A percentile compares a stretch with the other conserved stretches of the same genome.
Conservation (phyloP, 306 rosid genomes). For the Quercus ilex region DNA sequence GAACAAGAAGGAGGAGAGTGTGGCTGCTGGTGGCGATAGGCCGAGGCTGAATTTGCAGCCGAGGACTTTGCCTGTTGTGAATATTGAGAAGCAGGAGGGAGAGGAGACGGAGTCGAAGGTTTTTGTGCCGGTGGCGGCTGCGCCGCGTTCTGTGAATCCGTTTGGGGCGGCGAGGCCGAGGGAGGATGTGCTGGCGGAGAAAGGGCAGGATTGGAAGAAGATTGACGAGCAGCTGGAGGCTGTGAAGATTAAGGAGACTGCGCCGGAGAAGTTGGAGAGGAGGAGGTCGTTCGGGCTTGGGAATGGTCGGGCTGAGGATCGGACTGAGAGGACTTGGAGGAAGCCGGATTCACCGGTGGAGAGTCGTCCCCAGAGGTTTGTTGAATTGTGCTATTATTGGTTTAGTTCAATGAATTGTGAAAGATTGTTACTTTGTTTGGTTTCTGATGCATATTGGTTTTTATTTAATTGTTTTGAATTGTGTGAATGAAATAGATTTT, state of each 20-base stretch:
- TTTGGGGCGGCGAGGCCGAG: conserved; percentile 93
- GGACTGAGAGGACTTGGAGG: conserved; percentile 71
- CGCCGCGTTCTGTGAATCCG: conserved; percentile 44
- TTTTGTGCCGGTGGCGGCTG: conserved; percentile 31
- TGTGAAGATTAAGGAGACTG: conserved; percentile 53
- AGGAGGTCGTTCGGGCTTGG: conserved; percentile 56
- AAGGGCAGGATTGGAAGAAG: conserved; percentile 91
- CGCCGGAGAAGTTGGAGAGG: conserved; percentile 31
- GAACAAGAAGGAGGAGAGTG: conserved; percentile 42
- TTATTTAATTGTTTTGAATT: background rate
- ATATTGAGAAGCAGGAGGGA: conserved; percentile 39
- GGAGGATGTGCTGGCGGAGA: conserved; percentile 92
- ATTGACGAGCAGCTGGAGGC: conserved; percentile 80
- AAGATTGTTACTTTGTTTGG: background rate
- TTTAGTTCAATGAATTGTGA: background rate
- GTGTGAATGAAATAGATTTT: background rate
- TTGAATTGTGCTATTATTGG: background rate
- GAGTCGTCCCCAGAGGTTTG: conserved; percentile 57
- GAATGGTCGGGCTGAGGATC: conserved; percentile 41
- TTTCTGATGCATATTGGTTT: background rate
- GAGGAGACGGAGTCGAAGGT: conserved; percentile 33
- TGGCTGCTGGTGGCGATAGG: conserved; percentile 37
- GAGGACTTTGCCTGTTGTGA: conserved; percentile 44
- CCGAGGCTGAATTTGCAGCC: conserved; percentile 85
- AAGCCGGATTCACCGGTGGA: conserved; percentile 44